Conservation (phyloP, 2,329 filamentous ascomycete species). For the Nannizzia gypsea region DNA sequence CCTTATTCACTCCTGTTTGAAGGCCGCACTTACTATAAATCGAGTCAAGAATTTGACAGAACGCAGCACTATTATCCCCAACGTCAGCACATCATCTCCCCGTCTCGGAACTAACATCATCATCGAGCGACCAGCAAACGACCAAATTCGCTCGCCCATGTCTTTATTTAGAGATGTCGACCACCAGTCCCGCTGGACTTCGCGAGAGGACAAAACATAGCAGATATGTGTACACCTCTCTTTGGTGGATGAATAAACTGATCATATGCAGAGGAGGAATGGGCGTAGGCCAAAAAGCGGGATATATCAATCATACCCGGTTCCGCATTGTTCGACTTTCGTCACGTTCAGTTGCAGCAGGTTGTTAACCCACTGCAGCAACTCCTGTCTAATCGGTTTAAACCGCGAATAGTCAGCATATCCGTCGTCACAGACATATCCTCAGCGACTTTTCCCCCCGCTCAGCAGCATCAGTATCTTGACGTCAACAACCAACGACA, state of each 20-base stretch:
- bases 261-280: background rate
- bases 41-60: slow-evolving; percentile 97
- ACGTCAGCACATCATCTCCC: background rate
- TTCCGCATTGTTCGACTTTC: slow-evolving; percentile 98
- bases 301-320: slow-evolving; percentile 54
- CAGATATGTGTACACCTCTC: background rate
- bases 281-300: slow-evolving; percentile 12
- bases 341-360: slow-evolving; percentile 95
- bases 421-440: background rate
- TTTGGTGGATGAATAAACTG: background rate
- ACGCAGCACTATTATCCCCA: slow-evolving; percentile 57
- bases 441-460: background rate
- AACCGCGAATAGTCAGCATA: slow-evolving; percentile 10
- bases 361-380: slow-evolving; percentile 93
- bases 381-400: slow-evolving; percentile 64
- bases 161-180: background rate
- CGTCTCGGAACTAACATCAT: background rate
- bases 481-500: too few relatives aligned
- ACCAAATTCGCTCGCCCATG: background rate
- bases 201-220: background rate
- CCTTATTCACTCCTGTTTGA: background rate
- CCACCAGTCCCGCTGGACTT: background rate
- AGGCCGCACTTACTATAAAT: slow-evolving; percentile 58
- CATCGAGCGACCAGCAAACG: background rate
- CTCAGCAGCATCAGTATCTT: too few relatives aligned